Evolutionary conservation across 129 eudicot species (phyloP), one percentile per base, ranked within the genome.

Genomic region (Tagetes patula): DNA sequence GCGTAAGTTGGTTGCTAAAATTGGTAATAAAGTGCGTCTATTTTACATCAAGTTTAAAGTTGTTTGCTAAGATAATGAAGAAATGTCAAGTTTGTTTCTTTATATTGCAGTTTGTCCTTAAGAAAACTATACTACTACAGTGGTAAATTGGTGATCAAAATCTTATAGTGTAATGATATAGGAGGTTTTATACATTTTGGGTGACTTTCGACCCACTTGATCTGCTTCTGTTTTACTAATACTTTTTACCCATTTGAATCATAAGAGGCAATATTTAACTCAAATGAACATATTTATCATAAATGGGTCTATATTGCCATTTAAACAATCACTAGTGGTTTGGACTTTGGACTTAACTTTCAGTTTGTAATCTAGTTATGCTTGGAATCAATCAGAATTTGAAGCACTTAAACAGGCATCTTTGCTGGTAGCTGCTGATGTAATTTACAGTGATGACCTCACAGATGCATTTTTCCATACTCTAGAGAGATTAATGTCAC

Each of bases 361-460:
- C 42, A 36, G 67, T 61, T 72, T 66, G 56, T 76, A 66, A 76
- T 77, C 50, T 74, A 94, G 98, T 73, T 86, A 77, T 69, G 72
- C 55, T 48, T 94, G 96, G 98, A 90, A 59, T 78, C 39, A 67
- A 53, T 66, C 88, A 75, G 96, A 94, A 79, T 59, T 90, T 7
- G 83, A 86, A 84, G 87, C 87, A 77, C 75, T 86, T 68, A 70
- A 80, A 62, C 81, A 68, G 42, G 91, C 98, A 70, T 80, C 96
- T 77, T 76, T 94, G 82, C 82, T 94, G 72, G 68, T 94, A 75
- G 98, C 96, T 74, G 98, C 98, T 70, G 98, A 94, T 83, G 98
- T 94, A 32, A 94, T 94, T 40, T 94, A 94, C 74, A 87, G 88
- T 65, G 96, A 90, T 80, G 96, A 90, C 64, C 81, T 94, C 72